These are phyloP conservation scores for Phytopythium delawarense DNA, from an alignment of 352 stramenopile species.

Conservation along the genomic window DNA sequence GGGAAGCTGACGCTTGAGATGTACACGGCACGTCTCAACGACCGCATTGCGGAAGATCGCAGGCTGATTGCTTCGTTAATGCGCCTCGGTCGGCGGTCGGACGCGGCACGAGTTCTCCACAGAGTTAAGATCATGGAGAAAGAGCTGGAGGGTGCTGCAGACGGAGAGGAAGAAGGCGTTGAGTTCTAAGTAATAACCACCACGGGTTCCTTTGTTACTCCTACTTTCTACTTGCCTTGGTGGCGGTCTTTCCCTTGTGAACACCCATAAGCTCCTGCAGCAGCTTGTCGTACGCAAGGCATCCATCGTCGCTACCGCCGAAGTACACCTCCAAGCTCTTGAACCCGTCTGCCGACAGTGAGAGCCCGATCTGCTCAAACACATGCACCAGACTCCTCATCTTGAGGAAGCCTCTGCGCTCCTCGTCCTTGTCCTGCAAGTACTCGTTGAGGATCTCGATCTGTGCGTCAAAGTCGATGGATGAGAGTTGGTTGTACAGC, in stretches of 20 bases:
- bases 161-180: constrained; percentile 8
- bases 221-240: constrained; percentile 11
- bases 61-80: constrained; percentile 41
- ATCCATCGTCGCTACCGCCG: not conserved
- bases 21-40: constrained; percentile 52
- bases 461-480: constrained; percentile 63
- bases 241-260: constrained; percentile 13
- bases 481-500: constrained; percentile 65
- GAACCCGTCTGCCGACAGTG: constrained; percentile 36
- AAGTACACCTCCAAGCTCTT: constrained; percentile 35
- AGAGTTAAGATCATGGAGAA: constrained; percentile 80
- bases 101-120: constrained; percentile 67
- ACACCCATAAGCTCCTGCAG: constrained; percentile 23
- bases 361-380: constrained; percentile 52
- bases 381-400: constrained; percentile 33
- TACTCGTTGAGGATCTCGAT: constrained; percentile 64
- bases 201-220: not conserved
- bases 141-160: constrained; percentile 47
- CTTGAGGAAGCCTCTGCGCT: constrained; percentile 25
- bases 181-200: constrained; percentile 8
- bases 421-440: constrained; percentile 27
- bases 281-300: constrained; percentile 31
- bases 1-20: constrained; percentile 70
- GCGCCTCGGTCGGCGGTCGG: constrained; percentile 32
- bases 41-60: constrained; percentile 48